These are phyloP conservation scores for Solanum gracilifrons DNA, from an alignment of 257 asterid genomes.

Conservation along the genomic window DNA sequence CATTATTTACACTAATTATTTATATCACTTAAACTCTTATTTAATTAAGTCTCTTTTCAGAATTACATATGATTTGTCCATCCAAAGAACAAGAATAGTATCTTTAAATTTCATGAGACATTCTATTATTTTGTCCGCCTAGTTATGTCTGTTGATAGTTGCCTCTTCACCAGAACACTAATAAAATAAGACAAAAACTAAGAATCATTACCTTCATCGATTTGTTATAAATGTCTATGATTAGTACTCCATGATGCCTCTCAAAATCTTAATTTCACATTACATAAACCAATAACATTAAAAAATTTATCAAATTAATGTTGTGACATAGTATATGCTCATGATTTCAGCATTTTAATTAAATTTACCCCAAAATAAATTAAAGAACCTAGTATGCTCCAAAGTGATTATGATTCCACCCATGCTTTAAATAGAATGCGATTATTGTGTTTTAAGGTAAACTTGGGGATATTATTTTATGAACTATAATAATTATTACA, in stretches of 20 bases:
- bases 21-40: background rate
- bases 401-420: slow-evolving; percentile 7
- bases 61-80: background rate
- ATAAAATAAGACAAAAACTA: slow-evolving; percentile 1
- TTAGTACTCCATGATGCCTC: slow-evolving; percentile 3
- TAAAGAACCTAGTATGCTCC: slow-evolving; percentile 17
- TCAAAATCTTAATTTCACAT: background rate
- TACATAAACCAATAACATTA: background rate
- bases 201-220: slow-evolving; percentile 6
- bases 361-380: background rate
- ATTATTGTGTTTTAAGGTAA: background rate
- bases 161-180: slow-evolving; percentile 7
- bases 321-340: background rate
- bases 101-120: background rate
- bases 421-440: background rate
- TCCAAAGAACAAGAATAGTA: slow-evolving; percentile 2
- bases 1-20: background rate
- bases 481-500: background rate
- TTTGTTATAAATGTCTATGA: slow-evolving; percentile 1
- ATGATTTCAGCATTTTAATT: slow-evolving; percentile 4
- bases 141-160: background rate
- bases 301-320: background rate
- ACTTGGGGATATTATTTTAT: background rate
- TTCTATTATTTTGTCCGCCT: background rate
- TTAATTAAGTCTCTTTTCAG: background rate